Evolutionary conservation across 352 stramenopile species (phyloP).

Genomic region (Peronospora destructor): DNA sequence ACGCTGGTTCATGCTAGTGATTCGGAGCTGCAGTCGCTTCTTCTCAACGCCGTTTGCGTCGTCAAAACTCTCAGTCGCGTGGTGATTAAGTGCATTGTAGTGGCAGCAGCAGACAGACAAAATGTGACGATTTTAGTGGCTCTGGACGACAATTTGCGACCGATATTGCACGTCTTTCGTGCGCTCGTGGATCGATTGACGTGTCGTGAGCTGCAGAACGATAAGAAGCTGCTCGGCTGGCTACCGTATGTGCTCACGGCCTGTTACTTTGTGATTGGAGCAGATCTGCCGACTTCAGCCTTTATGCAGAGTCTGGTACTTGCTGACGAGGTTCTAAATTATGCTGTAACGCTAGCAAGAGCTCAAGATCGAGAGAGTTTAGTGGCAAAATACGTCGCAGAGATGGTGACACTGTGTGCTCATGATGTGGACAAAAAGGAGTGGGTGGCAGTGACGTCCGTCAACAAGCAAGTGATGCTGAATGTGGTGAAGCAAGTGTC

Average conservation of each 20-base stretch:
- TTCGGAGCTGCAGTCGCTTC: constrained; percentile 5
- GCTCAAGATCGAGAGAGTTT: constrained; percentile 9
- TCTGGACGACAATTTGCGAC: constrained; percentile 27
- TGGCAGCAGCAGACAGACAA: constrained; percentile 3
- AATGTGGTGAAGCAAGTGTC: constrained; percentile 46
- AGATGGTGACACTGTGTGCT: constrained; percentile 39
- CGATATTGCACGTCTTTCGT: constrained; percentile 24
- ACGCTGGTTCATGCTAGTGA: constrained; percentile 3
- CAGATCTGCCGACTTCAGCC: constrained; percentile 20
- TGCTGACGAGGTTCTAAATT: constrained; percentile 20
- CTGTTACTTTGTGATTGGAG: constrained; percentile 31
- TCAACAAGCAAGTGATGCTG: constrained; percentile 53
- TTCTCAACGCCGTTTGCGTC: constrained; percentile 5
- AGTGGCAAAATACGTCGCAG: constrained; percentile 29
- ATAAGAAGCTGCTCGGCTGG: constrained; percentile 29
- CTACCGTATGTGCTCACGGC: constrained; percentile 32
- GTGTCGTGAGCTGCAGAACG: not conserved
- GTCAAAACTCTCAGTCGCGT: constrained; percentile 33
- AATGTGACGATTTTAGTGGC: constrained; percentile 11
- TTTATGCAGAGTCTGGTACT: constrained; percentile 21
- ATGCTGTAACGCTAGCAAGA: constrained; percentile 15
- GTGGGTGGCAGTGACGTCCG: constrained; percentile 41
- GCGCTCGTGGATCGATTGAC: constrained; percentile 14
- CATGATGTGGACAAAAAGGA: constrained; percentile 58
- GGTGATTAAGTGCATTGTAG: constrained; percentile 16